Evolutionary conservation across 176 grass and related monocot species (phyloP).

Genomic region (Carex pumila): DNA sequence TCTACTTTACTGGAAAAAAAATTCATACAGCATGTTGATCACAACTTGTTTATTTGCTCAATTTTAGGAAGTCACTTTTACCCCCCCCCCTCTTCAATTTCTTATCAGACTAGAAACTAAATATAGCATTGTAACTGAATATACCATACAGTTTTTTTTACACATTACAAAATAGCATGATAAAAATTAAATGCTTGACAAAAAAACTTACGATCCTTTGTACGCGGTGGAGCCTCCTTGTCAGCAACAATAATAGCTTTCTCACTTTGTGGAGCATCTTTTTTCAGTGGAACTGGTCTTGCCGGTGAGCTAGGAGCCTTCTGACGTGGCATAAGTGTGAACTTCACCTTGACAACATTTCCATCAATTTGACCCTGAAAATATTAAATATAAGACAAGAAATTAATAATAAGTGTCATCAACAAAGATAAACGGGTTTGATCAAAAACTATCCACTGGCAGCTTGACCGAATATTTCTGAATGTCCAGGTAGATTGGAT

Average conservation of each 20-base stretch:
- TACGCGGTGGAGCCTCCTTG: conserved; percentile 50
- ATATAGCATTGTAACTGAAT: not conserved
- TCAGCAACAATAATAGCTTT: conserved; percentile 56
- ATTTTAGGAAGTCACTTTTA: not conserved
- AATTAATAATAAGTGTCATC: not conserved
- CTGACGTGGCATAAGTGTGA: conserved; percentile 75
- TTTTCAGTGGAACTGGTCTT: conserved; percentile 55
- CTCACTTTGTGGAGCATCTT: conserved; percentile 66
- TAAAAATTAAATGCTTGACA: conserved; percentile 11
- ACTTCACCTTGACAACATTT: conserved; percentile 78
- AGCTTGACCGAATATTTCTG: not conserved
- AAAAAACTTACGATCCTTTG: conserved; percentile 59
- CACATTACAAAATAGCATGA: not conserved
- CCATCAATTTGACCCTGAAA: conserved; percentile 95
- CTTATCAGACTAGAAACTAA: not conserved
- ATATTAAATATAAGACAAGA: not conserved
- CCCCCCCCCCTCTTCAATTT: not conserved
- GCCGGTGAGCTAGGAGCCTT: conserved; percentile 52
- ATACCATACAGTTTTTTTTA: not conserved
- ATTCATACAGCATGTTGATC: not conserved
- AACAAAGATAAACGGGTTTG: no score
- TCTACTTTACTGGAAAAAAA: not conserved
- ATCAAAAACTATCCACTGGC: not conserved
- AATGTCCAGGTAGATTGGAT: not conserved
- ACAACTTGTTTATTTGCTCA: not conserved